Evolutionary conservation across 2,329 filamentous ascomycete species (phyloP).

Genomic region (Macroventuria anomochaeta): DNA sequence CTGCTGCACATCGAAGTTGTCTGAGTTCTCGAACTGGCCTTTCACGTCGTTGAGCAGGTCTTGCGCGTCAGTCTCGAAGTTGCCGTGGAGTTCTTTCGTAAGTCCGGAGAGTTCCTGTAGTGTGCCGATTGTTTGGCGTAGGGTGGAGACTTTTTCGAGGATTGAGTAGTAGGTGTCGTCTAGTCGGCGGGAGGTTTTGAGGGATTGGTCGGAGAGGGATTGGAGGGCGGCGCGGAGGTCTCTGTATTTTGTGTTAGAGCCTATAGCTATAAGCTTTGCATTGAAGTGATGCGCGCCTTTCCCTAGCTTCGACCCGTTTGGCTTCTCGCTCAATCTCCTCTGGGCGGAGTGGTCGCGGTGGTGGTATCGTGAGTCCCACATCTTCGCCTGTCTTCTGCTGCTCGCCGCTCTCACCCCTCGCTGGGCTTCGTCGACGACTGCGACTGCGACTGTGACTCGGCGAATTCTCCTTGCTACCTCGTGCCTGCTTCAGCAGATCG

Average conservation of each 20-base stretch:
- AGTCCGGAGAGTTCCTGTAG: slow-evolving; percentile 71
- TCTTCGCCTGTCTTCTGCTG: background rate
- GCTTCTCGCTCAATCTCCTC: slow-evolving; percentile 51
- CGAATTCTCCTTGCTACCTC: slow-evolving; percentile 40
- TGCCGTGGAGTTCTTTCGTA: slow-evolving; percentile 63
- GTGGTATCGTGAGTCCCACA: slow-evolving; percentile 22
- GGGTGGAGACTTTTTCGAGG: slow-evolving; percentile 68
- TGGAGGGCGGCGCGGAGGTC: slow-evolving; percentile 52
- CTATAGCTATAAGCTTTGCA: background rate
- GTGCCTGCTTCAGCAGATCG: slow-evolving; percentile 49
- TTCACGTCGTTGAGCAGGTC: slow-evolving; percentile 67
- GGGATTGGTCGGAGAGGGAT: slow-evolving; percentile 64
- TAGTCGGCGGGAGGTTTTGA: slow-evolving; percentile 68
- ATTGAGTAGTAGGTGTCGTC: slow-evolving; percentile 78
- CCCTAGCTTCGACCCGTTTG: slow-evolving; percentile 43
- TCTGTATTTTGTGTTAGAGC: slow-evolving; percentile 34
- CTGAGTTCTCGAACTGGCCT: slow-evolving; percentile 65
- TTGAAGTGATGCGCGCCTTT: slow-evolving; percentile 40
- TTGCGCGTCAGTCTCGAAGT: slow-evolving; percentile 66
- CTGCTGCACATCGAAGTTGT: slow-evolving; percentile 70
- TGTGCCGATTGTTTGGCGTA: slow-evolving; percentile 69
- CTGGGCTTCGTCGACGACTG: slow-evolving; percentile 24
- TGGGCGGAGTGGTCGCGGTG: slow-evolving; percentile 42
- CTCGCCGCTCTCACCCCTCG: slow-evolving; percentile 3
- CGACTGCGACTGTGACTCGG: slow-evolving; percentile 39